Conservation (phyloP, 345 rosid genomes). For the Theobroma cacao region DNA sequence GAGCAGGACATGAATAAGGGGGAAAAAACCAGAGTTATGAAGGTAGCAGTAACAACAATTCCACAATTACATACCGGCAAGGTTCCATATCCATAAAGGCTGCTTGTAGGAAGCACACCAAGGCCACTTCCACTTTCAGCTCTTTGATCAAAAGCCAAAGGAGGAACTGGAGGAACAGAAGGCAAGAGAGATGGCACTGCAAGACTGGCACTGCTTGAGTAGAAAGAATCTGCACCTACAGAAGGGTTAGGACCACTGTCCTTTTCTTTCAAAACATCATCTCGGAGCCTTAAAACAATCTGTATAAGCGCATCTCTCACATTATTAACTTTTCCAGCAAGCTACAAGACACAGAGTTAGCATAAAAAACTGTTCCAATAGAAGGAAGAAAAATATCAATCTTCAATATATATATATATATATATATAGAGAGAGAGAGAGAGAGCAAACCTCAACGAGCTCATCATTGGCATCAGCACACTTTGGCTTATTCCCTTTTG, state of each 20-base stretch:
- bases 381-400: conserved; percentile 9
- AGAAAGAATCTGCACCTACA: conserved; percentile 54
- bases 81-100: conserved; percentile 78
- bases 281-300: conserved; percentile 86
- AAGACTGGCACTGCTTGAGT: conserved; percentile 47
- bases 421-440: background rate
- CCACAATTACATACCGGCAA: conserved; percentile 48
- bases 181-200: conserved; percentile 63
- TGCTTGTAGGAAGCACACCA: conserved; percentile 63
- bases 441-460: conserved; percentile 70
- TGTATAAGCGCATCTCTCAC: conserved; percentile 94
- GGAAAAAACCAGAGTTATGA: background rate
- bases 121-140: conserved; percentile 57
- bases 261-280: conserved; percentile 74
- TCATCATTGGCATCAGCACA: conserved; percentile 75
- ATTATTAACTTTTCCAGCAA: conserved; percentile 61
- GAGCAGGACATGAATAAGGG: background rate
- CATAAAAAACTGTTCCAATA: conserved; percentile 3
- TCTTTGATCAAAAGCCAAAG: conserved; percentile 77
- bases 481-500: conserved; percentile 69
- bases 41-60: background rate
- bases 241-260: conserved; percentile 51
- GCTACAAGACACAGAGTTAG: conserved; percentile 38
- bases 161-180: conserved; percentile 59
- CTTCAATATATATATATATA: no score